phyloP scores from a whole-genome alignment of 345 rosid species.

The Melaleuca quinquenervia region DNA sequence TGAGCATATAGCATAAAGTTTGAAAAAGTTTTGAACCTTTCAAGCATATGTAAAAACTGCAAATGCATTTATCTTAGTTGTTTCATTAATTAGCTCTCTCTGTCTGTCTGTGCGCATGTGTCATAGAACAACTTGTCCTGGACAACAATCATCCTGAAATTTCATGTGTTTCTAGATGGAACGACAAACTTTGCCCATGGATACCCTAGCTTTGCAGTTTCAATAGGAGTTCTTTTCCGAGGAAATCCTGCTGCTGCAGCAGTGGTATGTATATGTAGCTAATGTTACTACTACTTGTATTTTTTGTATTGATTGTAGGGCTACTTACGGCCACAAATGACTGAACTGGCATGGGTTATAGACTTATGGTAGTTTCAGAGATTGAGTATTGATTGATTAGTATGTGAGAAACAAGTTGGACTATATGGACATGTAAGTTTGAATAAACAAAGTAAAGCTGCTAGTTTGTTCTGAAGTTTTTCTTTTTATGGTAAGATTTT shows the following conservation, averaged over 20 bases:
- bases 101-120: background rate
- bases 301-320: background rate
- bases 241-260: conserved; percentile 86
- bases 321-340: background rate
- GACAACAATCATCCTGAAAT: background rate
- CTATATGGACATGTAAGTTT: background rate
- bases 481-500: background rate
- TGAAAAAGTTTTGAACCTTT: background rate
- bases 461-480: background rate
- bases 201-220: conserved; percentile 96
- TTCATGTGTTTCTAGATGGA: conserved; percentile 44
- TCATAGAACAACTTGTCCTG: background rate
- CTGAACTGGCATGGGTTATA: background rate
- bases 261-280: conserved; percentile 47
- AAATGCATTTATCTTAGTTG: background rate
- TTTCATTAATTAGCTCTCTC: background rate
- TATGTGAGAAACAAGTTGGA: background rate
- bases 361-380: background rate
- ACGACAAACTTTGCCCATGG: conserved; percentile 95
- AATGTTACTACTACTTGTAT: background rate
- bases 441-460: background rate
- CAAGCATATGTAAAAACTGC: background rate
- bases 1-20: background rate
- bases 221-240: conserved; percentile 76
- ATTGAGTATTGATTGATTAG: background rate